Percentiles rank a stretch among this genome's conserved stretches.
Evolutionary conservation across 2,329 filamentous ascomycete species (phyloP).

Genomic region (Neonectria hederae): DNA sequence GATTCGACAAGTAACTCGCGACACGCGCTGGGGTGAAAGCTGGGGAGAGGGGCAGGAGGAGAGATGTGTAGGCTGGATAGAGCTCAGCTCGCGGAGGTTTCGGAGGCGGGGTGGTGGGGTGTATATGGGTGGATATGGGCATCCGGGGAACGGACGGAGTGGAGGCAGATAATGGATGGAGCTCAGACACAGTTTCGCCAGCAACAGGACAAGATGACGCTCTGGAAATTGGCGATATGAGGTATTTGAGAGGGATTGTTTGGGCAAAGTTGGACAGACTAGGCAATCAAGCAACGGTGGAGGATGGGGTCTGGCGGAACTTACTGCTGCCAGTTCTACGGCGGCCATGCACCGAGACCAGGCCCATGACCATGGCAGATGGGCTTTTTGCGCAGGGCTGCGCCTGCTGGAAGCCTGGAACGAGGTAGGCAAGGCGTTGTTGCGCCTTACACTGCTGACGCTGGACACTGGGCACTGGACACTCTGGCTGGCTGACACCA

Average conservation of each 20-base stretch:
- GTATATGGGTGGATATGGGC: constrained; percentile 26
- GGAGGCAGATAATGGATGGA: constrained; percentile 33
- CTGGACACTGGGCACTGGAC: not conserved
- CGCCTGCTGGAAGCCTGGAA: constrained; percentile 18
- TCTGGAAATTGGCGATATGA: constrained; percentile 9
- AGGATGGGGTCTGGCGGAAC: constrained; percentile 19
- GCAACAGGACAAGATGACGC: not conserved
- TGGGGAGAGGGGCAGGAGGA: constrained; percentile 31
- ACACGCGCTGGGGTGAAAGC: constrained; percentile 17
- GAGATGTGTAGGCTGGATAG: constrained; percentile 24
- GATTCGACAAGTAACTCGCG: constrained; percentile 25
- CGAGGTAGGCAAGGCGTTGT: not conserved
- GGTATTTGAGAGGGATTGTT: not conserved
- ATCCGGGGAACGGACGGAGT: constrained; percentile 31
- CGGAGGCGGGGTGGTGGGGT: constrained; percentile 39
- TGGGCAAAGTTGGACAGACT: not conserved
- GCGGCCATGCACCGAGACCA: constrained; percentile 45
- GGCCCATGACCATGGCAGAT: constrained; percentile 46
- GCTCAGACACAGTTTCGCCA: constrained; percentile 22
- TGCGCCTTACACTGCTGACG: constrained; percentile 2
- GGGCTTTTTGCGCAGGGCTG: constrained; percentile 8
- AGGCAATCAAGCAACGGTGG: not conserved
- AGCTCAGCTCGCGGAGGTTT: constrained; percentile 35
- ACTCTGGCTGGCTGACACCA: not conserved
- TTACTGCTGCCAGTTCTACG: constrained; percentile 45